These are phyloP conservation scores for Erodium chrysanthum DNA, from an alignment of 441 rosid genomes.

Conservation along the genomic window DNA sequence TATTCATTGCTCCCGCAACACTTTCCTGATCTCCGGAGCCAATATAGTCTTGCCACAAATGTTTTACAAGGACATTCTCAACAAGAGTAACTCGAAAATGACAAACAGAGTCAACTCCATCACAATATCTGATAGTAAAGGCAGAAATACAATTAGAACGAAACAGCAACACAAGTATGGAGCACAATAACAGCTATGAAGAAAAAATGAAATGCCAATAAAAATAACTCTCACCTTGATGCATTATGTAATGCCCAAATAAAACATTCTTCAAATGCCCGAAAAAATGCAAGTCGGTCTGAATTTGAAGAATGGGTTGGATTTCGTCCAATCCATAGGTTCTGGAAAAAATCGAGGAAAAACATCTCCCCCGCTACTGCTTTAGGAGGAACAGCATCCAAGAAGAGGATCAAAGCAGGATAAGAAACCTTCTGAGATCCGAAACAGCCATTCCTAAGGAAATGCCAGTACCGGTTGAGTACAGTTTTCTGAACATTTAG, in stretches of 20 bases:
- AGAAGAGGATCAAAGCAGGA: slow-evolving; percentile 72
- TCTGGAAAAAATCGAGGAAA: slow-evolving; percentile 58
- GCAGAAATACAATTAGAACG: slow-evolving; percentile 17
- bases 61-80: slow-evolving; percentile 56
- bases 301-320: slow-evolving; percentile 36
- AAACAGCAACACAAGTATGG: slow-evolving; percentile 5
- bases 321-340: slow-evolving; percentile 76
- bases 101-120: slow-evolving; percentile 34
- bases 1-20: slow-evolving; percentile 27
- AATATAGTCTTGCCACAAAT: slow-evolving; percentile 63
- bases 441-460: slow-evolving; percentile 76
- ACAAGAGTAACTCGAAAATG: slow-evolving; percentile 46
- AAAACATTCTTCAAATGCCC: slow-evolving; percentile 69
- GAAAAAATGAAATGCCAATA: slow-evolving; percentile 14
- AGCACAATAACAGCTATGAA: slow-evolving; percentile 10
- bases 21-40: slow-evolving; percentile 26
- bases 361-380: slow-evolving; percentile 50
- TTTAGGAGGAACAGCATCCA: slow-evolving; percentile 54
- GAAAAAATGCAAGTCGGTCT: slow-evolving; percentile 48
- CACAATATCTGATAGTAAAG: slow-evolving; percentile 40
- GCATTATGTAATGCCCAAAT: slow-evolving; percentile 70
- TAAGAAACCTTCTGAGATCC: slow-evolving; percentile 83
- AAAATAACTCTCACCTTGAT: slow-evolving; percentile 41
- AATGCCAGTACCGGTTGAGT: slow-evolving; percentile 56
- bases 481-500: slow-evolving; percentile 61